phyloP scores from a whole-genome alignment of 176 grass and related monocot species.

The Oropetium thomaeum region DNA sequence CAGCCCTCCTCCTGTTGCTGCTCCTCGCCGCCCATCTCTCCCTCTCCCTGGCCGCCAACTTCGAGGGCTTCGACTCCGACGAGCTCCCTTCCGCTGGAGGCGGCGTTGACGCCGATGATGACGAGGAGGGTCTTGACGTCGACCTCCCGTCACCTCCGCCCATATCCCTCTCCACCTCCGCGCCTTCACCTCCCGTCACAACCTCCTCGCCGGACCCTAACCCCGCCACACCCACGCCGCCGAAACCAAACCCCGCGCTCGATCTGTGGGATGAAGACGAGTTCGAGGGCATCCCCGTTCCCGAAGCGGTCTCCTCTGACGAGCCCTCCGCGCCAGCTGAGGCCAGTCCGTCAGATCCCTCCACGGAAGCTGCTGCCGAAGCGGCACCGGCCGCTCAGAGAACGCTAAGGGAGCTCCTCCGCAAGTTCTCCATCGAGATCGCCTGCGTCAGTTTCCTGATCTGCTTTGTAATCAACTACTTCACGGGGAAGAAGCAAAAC shows the following conservation, averaged over 20 bases:
- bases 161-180: conserved; percentile 42
- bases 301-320: background rate
- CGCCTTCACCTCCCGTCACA: conserved; percentile 34
- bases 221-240: conserved; percentile 16
- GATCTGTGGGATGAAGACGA: conserved; percentile 99
- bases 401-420: conserved; percentile 33
- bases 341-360: conserved; percentile 33
- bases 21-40: conserved; percentile 48
- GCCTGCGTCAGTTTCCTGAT: conserved; percentile 83
- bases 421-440: conserved; percentile 74
- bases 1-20: conserved; percentile 46
- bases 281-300: conserved; percentile 88
- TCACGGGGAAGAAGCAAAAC: conserved; percentile 81
- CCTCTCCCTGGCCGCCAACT: conserved; percentile 59
- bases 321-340: conserved; percentile 26
- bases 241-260: conserved; percentile 37
- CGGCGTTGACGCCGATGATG: conserved; percentile 38
- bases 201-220: conserved; percentile 39
- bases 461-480: conserved; percentile 95
- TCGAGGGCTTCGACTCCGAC: conserved; percentile 92
- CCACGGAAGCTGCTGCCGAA: conserved; percentile 24
- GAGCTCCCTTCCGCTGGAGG: conserved; percentile 45
- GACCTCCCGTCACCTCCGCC: conserved; percentile 28
- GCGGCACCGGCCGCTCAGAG: conserved; percentile 23
- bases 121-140: conserved; percentile 28